Base-by-base conservation (phyloP, 2,329 filamentous ascomycete genomes). In the Paracorniculantispora psalliotae region DNA sequence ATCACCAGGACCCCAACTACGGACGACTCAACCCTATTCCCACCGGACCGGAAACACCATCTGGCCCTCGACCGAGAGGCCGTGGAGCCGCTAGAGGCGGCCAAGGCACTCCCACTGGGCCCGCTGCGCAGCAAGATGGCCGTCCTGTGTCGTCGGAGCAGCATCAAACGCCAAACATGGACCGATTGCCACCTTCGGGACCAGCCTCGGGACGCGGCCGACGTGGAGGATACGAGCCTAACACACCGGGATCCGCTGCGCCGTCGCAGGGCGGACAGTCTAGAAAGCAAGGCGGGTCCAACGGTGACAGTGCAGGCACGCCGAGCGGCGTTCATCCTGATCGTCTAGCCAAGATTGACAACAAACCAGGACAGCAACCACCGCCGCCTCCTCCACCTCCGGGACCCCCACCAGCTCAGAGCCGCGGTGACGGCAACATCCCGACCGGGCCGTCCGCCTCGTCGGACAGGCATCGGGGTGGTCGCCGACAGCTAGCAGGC, bases 1-100 rank as follows among this genome's bases (percentile, higher is more conserved):
- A 57, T 7, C 79, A 82, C 61, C 80, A 84, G 63, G 84, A 88
- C 67, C 81, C 82, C 17, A 84, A 82, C 59, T 87, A 87, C 64
- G 85, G 85, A 28, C 81, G 85, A 2, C 74, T 88, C 50, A 86
- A 83, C 62, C 73, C 79, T 2, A 77, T 80, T 52, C 74, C 78
- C 51, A 74, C 76, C 25, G 69, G 76, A 33, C 66, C 77, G 69
- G 70, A 75, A 26, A 77, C 81, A 43, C 83, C 83, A 3, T 79
- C 80, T n/a, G 84, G 82, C 2, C 83, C 84, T 17, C 77, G 79
- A 53, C 80, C 76, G 63, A 80, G 77, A 65, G 81, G 77, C 60
- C 75, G 73, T 61, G 77, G 72, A 64, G 71, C 72, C 48, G 67
- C 71, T 47, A 75, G 79, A 66, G 69, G 72, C 44, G 64, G 67